Conservation (phyloP, 2,329 filamentous ascomycete genomes). For the Trichoderma sp. region DNA sequence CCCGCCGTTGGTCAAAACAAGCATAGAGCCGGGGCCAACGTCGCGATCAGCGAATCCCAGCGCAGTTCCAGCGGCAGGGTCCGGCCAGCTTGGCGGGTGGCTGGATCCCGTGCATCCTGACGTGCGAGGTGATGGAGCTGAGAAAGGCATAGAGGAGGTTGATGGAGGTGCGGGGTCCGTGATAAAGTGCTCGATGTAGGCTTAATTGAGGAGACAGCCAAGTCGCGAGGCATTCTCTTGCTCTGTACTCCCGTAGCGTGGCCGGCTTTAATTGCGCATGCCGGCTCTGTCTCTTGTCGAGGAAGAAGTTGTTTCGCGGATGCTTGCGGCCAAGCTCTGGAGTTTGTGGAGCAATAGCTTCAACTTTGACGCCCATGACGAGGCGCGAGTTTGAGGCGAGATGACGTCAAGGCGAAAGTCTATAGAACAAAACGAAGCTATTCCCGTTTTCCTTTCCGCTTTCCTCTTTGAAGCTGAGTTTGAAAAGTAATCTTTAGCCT, state of each 20-base stretch:
- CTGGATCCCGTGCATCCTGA: constrained; percentile 4
- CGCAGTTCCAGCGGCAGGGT: constrained; percentile 8
- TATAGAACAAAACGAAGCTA: background rate
- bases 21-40: background rate
- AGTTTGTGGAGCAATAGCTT: background rate
- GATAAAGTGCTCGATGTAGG: background rate
- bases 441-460: background rate
- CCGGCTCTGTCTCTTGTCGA: background rate
- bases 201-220: background rate
- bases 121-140: background rate
- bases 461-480: background rate
- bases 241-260: background rate
- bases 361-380: constrained; percentile 14
- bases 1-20: background rate
- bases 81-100: constrained; percentile 10
- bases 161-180: constrained; percentile 13
- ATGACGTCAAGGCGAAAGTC: background rate
- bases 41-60: background rate
- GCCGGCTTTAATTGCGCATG: background rate
- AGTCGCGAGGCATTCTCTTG: background rate
- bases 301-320: background rate
- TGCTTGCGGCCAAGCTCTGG: constrained; percentile 15
- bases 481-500: background rate
- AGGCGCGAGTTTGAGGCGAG: background rate
- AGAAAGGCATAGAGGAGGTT: background rate